Conservation (phyloP, 768 basidiomycete genomes). For the Grammothele lineata region DNA sequence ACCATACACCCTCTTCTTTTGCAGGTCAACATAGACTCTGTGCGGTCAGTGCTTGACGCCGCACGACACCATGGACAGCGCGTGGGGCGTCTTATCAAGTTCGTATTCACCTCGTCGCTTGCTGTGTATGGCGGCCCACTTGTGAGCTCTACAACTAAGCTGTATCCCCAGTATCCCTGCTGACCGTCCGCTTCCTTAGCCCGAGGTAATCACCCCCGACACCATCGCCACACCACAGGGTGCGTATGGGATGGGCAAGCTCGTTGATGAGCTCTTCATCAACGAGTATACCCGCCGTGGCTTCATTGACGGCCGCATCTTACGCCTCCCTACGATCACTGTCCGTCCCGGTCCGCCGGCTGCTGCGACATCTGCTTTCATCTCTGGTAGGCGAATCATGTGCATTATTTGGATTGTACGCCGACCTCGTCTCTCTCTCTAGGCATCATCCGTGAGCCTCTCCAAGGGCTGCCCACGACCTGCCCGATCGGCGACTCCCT, state of each 20-base stretch:
- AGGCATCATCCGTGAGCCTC: conserved; percentile 55
- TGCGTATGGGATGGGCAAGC: conserved; percentile 55
- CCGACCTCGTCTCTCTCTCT: background rate
- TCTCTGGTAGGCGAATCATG: conserved; percentile 39
- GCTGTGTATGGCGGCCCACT: conserved; percentile 58
- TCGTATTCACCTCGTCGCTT: conserved; percentile 55
- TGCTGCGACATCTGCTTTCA: conserved; percentile 51
- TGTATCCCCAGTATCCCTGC: too few relatives aligned
- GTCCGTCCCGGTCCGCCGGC: conserved; percentile 53
- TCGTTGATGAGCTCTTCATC: conserved; percentile 49
- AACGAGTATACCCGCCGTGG: conserved; percentile 59
- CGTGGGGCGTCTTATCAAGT: conserved; percentile 34
- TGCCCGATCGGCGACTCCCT: conserved; percentile 50
- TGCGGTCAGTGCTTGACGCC: conserved; percentile 39
- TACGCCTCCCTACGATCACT: conserved; percentile 57
- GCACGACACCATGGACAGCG: conserved; percentile 27
- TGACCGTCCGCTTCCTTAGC: conserved; percentile 21
- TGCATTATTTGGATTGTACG: background rate
- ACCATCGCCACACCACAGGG: conserved; percentile 53
- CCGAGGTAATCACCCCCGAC: conserved; percentile 39
- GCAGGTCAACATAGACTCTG: conserved; percentile 55
- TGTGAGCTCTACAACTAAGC: conserved; percentile 27
- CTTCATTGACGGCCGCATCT: conserved; percentile 53
- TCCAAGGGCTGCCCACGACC: conserved; percentile 43
- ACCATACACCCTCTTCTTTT: too few relatives aligned